These are phyloP conservation scores for Artemisia annua DNA, from an alignment of 129 eudicot genomes.

Conservation along the genomic window DNA sequence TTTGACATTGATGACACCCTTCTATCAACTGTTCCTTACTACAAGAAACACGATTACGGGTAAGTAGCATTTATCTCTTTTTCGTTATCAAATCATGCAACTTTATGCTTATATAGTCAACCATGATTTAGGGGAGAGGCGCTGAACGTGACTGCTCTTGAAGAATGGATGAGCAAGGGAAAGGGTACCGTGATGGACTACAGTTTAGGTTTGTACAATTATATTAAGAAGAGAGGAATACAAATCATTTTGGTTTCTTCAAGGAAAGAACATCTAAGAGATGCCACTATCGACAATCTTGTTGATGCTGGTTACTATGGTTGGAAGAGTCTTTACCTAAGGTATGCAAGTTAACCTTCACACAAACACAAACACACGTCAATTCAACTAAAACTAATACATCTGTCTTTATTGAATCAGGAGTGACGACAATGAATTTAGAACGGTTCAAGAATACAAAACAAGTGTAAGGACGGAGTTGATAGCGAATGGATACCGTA, in stretches of 20 bases:
- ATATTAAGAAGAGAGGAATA: conserved; percentile 53
- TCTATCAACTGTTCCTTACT: conserved; percentile 65
- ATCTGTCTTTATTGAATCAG: conserved; percentile 15
- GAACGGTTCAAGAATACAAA: conserved; percentile 45
- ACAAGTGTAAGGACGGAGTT: conserved; percentile 48
- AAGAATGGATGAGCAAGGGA: conserved; percentile 65
- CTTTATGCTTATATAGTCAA: background rate
- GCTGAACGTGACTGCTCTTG: conserved; percentile 48
- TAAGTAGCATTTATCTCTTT: conserved; percentile 6
- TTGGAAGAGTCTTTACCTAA: conserved; percentile 55
- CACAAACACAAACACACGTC: background rate
- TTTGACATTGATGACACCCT: conserved; percentile 79
- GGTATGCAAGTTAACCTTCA: conserved; percentile 32
- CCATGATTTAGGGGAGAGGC: conserved; percentile 43
- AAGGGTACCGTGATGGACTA: conserved; percentile 57
- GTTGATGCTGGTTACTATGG: conserved; percentile 55
- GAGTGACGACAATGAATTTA: conserved; percentile 36
- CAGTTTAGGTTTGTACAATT: conserved; percentile 44
- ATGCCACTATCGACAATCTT: conserved; percentile 60
- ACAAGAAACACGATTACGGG: conserved; percentile 62
- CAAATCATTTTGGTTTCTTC: conserved; percentile 63
- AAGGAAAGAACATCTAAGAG: conserved; percentile 56
- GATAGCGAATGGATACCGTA: conserved; percentile 41
- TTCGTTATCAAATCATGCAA: background rate
- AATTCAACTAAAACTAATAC: background rate